These are phyloP conservation scores for Russula virescens DNA, from an alignment of 768 basidiomycete genomes.

Conservation along the genomic window DNA sequence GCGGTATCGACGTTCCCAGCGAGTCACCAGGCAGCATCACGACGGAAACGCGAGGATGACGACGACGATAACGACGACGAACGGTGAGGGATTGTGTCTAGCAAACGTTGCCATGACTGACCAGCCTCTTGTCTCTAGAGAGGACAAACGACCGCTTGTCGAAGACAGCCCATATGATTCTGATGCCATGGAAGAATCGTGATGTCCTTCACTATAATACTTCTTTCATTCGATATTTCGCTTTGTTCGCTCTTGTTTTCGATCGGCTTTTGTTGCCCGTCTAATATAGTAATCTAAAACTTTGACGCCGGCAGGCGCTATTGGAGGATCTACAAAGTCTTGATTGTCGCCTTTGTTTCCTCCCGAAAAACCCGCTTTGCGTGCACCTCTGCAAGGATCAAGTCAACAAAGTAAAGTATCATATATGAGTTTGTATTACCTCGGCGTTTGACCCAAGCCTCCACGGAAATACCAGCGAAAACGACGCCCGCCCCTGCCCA, in stretches of 20 bases:
- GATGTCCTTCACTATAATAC: slow-evolving; percentile 26
- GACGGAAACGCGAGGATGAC: slow-evolving; percentile 63
- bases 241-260: not conserved
- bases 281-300: slow-evolving; percentile 19
- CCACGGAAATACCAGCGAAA: slow-evolving; percentile 92
- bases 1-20: slow-evolving; percentile 58
- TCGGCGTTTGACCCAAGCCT: slow-evolving; percentile 86
- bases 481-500: slow-evolving; percentile 92
- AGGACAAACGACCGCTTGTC: slow-evolving; percentile 41
- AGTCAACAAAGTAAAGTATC: slow-evolving; percentile 3
- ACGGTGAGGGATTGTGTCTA: slow-evolving; percentile 28
- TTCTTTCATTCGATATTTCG: not conserved
- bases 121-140: slow-evolving; percentile 25
- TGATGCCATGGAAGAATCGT: slow-evolving; percentile 33
- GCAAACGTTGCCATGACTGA: not conserved
- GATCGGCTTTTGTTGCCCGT: not conserved
- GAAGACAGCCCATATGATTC: slow-evolving; percentile 22
- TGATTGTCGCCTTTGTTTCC: slow-evolving; percentile 79
- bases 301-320: not conserved
- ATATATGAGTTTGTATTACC: slow-evolving; percentile 39
- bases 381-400: slow-evolving; percentile 54
- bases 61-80: slow-evolving; percentile 51
- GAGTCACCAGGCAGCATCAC: slow-evolving; percentile 40
- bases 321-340: slow-evolving; percentile 49
- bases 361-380: slow-evolving; percentile 75